Evolutionary conservation across 2,329 filamentous ascomycete genomes (phyloP).

Genomic region (Mycogone perniciosa): DNA sequence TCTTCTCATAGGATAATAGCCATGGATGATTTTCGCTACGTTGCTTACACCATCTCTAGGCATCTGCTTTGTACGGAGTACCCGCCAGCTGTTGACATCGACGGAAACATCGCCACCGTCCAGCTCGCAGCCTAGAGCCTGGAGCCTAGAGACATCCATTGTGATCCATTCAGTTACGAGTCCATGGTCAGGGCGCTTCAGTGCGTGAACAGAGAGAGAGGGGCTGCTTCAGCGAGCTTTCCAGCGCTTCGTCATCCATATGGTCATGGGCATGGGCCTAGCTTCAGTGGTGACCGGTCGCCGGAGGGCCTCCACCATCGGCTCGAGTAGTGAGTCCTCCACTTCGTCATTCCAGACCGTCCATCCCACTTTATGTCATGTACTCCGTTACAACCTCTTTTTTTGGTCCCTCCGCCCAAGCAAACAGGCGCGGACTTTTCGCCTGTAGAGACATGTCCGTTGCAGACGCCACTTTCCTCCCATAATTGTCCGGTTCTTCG

Average conservation of each 20-base stretch:
- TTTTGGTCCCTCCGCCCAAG: background rate
- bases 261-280: constrained; percentile 9
- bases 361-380: background rate
- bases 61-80: too few relatives aligned
- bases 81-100: too few relatives aligned
- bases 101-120: too few relatives aligned
- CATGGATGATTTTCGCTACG: too few relatives aligned
- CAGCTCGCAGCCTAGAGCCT: too few relatives aligned
- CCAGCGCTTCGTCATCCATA: background rate
- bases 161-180: too few relatives aligned
- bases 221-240: too few relatives aligned
- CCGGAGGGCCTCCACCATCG: constrained; percentile 12
- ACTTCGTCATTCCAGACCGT: background rate
- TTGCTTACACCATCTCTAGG: too few relatives aligned
- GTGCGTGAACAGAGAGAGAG: too few relatives aligned
- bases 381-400: background rate
- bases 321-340: constrained; percentile 4
- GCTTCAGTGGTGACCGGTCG: constrained; percentile 10
- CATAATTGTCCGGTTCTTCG: constrained; percentile 5
- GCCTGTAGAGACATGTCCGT: background rate
- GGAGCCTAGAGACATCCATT: too few relatives aligned
- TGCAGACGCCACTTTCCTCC: background rate
- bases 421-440: background rate
- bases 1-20: too few relatives aligned
- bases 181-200: too few relatives aligned